Conservation (phyloP, 257 asterid genomes). For the Fraxinus cuspidata region DNA sequence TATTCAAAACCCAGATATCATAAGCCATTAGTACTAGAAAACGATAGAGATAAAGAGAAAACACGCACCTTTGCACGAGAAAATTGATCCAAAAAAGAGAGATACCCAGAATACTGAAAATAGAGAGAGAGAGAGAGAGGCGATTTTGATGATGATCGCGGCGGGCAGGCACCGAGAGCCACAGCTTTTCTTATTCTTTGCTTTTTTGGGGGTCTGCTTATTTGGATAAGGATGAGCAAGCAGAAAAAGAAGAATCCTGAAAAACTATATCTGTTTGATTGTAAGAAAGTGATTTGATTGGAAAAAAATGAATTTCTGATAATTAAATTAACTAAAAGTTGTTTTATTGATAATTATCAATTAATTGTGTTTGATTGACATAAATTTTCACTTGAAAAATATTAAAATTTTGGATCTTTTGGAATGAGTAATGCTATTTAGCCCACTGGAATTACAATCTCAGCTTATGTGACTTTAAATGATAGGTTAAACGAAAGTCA, state of each 20-base stretch:
- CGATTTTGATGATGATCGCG: neutral
- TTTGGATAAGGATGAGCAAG: neutral
- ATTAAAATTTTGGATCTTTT: too few species aligned
- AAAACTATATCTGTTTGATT: too few species aligned
- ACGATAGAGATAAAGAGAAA: neutral
- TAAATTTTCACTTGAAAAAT: too few species aligned
- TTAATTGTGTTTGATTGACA: too few species aligned
- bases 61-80: neutral
- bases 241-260: neutral
- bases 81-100: neutral
- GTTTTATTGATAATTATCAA: too few species aligned
- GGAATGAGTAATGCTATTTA: too few species aligned
- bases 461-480: too few species aligned
- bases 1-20: neutral
- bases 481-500: too few species aligned
- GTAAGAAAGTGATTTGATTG: too few species aligned
- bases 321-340: too few species aligned
- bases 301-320: too few species aligned
- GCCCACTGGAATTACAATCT: too few species aligned
- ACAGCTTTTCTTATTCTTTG: slow-evolving; percentile 1
- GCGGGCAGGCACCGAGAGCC: neutral
- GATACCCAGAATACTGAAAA: neutral
- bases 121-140: neutral
- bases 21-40: neutral
- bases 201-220: neutral